Evolutionary conservation across 2,329 filamentous ascomycete species (phyloP).

Genomic region (Dactylellina leptospora): DNA sequence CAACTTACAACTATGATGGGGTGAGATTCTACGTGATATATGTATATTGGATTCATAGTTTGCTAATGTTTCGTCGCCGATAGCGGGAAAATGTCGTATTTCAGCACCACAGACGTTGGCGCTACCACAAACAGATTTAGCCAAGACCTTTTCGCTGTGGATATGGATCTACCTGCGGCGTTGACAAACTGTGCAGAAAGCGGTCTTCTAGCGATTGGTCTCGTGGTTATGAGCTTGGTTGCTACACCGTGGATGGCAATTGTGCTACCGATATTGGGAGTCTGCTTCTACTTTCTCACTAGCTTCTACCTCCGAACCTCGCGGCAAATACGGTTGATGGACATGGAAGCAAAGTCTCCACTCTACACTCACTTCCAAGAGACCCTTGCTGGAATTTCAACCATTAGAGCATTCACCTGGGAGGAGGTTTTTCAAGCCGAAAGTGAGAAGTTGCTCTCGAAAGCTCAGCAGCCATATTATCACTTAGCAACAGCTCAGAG

Average conservation of each 20-base stretch:
- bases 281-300: constrained; percentile 58
- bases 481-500: constrained; percentile 59
- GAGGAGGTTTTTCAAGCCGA: constrained; percentile 4
- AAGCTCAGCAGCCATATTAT: constrained; percentile 59
- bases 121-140: constrained; percentile 60
- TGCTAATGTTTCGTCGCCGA: background rate
- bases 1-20: background rate
- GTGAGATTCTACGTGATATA: background rate
- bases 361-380: constrained; percentile 60
- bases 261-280: constrained; percentile 55
- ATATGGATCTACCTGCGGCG: constrained; percentile 59
- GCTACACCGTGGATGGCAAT: constrained; percentile 55
- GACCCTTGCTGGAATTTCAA: constrained; percentile 49
- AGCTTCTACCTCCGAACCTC: constrained; percentile 62
- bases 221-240: constrained; percentile 4
- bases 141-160: constrained; percentile 59
- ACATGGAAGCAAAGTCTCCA: constrained; percentile 62
- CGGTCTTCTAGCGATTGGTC: constrained; percentile 2
- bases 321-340: constrained; percentile 61
- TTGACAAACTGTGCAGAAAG: constrained; percentile 17
- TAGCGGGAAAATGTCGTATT: constrained; percentile 54
- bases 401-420: constrained; percentile 53
- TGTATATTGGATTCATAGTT: no score
- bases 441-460: constrained; percentile 57
- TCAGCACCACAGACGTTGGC: constrained; percentile 58